Conservation (phyloP, 192 early-diverging fungal genomes). For the Diversispora eburnea region DNA sequence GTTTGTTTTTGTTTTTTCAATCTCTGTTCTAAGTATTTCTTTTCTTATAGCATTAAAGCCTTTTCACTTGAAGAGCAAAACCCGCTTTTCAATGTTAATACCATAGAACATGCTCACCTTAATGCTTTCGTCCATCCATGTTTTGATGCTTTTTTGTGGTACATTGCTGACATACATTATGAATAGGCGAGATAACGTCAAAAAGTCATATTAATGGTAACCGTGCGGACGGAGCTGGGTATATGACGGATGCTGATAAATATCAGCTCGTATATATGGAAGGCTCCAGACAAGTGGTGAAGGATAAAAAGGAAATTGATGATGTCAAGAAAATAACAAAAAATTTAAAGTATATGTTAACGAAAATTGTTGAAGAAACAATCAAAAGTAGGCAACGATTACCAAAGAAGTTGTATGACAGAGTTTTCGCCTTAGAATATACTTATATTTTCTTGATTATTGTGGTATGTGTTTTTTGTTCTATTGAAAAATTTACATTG, state of each 20-base stretch:
- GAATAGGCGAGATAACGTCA: slow-evolving; percentile 23
- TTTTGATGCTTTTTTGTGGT: slow-evolving; percentile 29
- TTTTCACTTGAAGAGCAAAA: slow-evolving; percentile 26
- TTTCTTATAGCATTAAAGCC: slow-evolving; percentile 32
- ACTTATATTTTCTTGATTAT: slow-evolving; percentile 34
- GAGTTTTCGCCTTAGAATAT: slow-evolving; percentile 28
- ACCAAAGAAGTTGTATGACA: slow-evolving; percentile 22
- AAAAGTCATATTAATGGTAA: slow-evolving; percentile 29
- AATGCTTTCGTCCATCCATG: slow-evolving; percentile 31
- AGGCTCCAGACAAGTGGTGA: slow-evolving; percentile 30
- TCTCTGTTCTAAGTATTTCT: slow-evolving; percentile 25
- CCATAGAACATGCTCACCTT: slow-evolving; percentile 26
- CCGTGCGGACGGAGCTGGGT: slow-evolving; percentile 19
- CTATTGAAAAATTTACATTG: slow-evolving; percentile 25
- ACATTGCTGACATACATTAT: slow-evolving; percentile 29
- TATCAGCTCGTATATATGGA: slow-evolving; percentile 30
- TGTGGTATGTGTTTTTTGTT: slow-evolving; percentile 30
- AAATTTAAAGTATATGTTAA: slow-evolving; percentile 31
- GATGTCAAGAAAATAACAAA: slow-evolving; percentile 27
- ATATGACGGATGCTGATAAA: slow-evolving; percentile 28
- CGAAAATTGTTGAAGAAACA: slow-evolving; percentile 30
- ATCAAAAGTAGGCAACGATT: slow-evolving; percentile 29
- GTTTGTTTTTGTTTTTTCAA: slow-evolving; percentile 26
- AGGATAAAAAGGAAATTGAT: slow-evolving; percentile 28
- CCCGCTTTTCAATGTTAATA: slow-evolving; percentile 21